Percentiles rank a stretch among this genome's conserved stretches.
Evolutionary conservation across 306 rosid species (phyloP).

Genomic region (Prunus salicina): DNA sequence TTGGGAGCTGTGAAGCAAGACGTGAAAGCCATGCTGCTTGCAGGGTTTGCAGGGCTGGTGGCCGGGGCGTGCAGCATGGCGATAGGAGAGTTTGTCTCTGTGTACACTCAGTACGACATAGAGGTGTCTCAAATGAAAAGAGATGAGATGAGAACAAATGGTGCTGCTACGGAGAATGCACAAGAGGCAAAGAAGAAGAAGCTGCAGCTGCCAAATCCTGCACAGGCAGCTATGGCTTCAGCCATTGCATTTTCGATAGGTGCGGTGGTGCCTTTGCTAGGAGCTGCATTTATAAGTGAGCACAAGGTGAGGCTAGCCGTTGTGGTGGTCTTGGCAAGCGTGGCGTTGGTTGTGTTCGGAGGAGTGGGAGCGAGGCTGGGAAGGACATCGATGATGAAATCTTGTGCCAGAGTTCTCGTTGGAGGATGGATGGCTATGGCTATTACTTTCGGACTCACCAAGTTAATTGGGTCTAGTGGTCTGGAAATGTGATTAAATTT

Average conservation of each 20-base stretch:
- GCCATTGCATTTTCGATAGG: conserved; percentile 55
- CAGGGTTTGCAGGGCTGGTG: conserved; percentile 54
- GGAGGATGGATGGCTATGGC: conserved; percentile 73
- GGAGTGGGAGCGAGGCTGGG: conserved; percentile 43
- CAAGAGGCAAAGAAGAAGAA: conserved; percentile 24
- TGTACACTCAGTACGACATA: conserved; percentile 49
- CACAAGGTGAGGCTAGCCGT: conserved; percentile 41
- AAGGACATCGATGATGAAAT: conserved; percentile 31
- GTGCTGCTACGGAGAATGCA: neutral
- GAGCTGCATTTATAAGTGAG: conserved; percentile 41
- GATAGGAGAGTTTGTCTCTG: conserved; percentile 61
- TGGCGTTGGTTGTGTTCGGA: conserved; percentile 47
- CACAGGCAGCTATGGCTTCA: conserved; percentile 57
- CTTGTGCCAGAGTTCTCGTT: conserved; percentile 37
- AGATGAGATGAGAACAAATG: conserved; percentile 16
- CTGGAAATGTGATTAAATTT: conserved; percentile 16
- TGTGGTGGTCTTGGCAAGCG: conserved; percentile 39
- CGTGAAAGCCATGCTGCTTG: conserved; percentile 42
- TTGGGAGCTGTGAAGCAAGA: conserved; percentile 54
- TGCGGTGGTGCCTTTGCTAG: conserved; percentile 46
- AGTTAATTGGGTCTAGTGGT: conserved; percentile 39
- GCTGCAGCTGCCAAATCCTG: conserved; percentile 42
- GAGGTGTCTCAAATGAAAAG: conserved; percentile 46
- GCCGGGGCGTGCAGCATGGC: conserved; percentile 68
- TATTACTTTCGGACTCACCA: conserved; percentile 54